Percentiles rank a stretch among this genome's conserved stretches.
Conservation (phyloP, 1,139 yeast species). For the Meyerozyma athensensis region DNA sequence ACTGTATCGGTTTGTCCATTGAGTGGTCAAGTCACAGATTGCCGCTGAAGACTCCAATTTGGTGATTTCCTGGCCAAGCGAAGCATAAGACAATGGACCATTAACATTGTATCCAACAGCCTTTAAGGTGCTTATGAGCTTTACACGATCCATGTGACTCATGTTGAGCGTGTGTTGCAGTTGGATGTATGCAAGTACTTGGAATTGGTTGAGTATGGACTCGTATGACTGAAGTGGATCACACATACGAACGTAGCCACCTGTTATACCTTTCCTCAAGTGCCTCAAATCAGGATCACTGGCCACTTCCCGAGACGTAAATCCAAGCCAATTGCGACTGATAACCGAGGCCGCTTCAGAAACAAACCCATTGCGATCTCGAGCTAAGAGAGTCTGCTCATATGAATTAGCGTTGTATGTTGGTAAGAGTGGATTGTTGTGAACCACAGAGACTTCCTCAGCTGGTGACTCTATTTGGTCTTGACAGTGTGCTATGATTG, state of each 20-base stretch:
- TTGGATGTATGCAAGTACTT: conserved; percentile 27
- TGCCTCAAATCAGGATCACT: conserved; percentile 9
- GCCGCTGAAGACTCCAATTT: conserved; percentile 15
- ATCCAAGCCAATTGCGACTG: conserved; percentile 28
- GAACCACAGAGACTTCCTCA: conserved; percentile 32
- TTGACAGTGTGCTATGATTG: conserved; percentile 23
- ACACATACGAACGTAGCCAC: conserved; percentile 26
- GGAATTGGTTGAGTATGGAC: conserved; percentile 36
- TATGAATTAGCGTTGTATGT: conserved; percentile 30
- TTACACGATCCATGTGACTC: conserved; percentile 7
- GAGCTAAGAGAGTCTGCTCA: conserved; percentile 31
- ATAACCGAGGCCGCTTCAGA: conserved; percentile 31
- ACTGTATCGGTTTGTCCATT: conserved; percentile 14
- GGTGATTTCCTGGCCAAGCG: conserved; percentile 15
- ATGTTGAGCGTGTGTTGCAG: conserved; percentile 8
- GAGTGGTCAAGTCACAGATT: conserved; percentile 10
- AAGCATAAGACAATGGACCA: conserved; percentile 23
- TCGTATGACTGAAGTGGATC: conserved; percentile 21
- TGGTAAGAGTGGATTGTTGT: conserved; percentile 35
- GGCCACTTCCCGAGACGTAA: conserved; percentile 11
- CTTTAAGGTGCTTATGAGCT: conserved; percentile 22
- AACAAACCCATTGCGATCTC: conserved; percentile 32
- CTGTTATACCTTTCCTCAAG: conserved; percentile 23
- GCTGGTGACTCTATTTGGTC: conserved; percentile 12
- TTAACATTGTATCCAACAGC: conserved; percentile 31